phyloP scores from a whole-genome alignment of 257 asterid genomes.

The Nicotiana benthamiana region DNA sequence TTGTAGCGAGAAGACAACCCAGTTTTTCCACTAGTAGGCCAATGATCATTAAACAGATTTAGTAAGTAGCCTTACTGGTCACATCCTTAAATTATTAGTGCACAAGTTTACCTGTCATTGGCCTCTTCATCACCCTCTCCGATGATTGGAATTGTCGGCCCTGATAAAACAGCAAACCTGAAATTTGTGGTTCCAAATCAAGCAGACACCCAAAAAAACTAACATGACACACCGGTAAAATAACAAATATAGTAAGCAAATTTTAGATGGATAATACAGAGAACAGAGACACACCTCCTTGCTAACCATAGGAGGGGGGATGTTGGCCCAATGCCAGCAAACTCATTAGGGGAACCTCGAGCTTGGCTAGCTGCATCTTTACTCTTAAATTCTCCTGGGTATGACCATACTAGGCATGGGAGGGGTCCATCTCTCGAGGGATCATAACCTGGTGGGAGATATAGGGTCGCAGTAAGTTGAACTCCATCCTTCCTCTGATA shows the following conservation, averaged over 20 bases:
- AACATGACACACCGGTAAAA: constrained; percentile 1
- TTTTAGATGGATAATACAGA: constrained; percentile 4
- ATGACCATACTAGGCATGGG: constrained; percentile 99
- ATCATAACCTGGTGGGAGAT: constrained; percentile 91
- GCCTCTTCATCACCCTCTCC: constrained; percentile 99
- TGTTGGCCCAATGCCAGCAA: constrained; percentile 94
- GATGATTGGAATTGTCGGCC: constrained; percentile 95
- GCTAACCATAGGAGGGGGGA: constrained; percentile 97
- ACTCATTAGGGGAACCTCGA: constrained; percentile 97
- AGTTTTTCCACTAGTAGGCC: background rate
- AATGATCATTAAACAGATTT: background rate
- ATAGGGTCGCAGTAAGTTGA: constrained; percentile 91
- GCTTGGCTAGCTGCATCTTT: constrained; percentile 98
- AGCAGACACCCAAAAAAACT: background rate
- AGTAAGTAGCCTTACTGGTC: background rate
- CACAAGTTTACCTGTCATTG: constrained; percentile 67
- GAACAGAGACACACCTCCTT: constrained; percentile 52
- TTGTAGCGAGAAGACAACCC: background rate
- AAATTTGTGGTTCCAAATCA: constrained; percentile 2
- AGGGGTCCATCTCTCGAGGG: constrained; percentile 88
- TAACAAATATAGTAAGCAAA: constrained; percentile 5
- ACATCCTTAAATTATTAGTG: background rate
- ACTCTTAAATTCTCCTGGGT: constrained; percentile 98
- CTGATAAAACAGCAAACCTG: constrained; percentile 88
- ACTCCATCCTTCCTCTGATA: constrained; percentile 93